phyloP scores from a whole-genome alignment of 2,329 filamentous ascomycete genomes.

The Hymenoscyphus fraxineus region DNA sequence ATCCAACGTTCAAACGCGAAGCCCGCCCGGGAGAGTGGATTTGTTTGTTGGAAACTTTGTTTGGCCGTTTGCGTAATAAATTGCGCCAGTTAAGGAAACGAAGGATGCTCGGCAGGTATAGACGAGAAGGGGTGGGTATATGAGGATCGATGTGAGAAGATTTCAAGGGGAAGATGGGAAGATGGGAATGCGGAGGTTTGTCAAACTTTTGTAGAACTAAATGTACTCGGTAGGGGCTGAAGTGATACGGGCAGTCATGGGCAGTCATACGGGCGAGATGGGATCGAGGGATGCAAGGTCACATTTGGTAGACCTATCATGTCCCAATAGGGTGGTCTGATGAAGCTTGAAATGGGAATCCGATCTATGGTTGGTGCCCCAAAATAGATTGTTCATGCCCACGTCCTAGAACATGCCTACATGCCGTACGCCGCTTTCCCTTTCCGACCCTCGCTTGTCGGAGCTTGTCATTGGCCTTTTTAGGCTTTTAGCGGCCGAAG shows the following conservation, averaged over 20 bases:
- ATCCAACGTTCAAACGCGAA: neutral
- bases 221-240: neutral
- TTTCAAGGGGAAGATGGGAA: no score
- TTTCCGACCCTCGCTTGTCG: neutral
- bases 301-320: slow-evolving; percentile 1
- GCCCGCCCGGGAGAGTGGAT: neutral
- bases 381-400: neutral
- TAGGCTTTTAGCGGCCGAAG: neutral
- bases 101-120: no score
- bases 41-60: no score
- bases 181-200: no score
- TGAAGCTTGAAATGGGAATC: neutral
- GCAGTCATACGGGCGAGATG: neutral
- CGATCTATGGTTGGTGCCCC: neutral
- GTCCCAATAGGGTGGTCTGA: neutral
- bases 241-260: neutral
- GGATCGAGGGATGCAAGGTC: neutral
- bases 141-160: neutral
- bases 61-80: no score
- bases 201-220: no score
- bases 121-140: no score
- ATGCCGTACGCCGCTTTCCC: neutral
- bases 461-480: neutral
- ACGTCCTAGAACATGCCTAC: no score
- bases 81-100: no score